Evolutionary conservation across 305 asterid genomes (phyloP).

Genomic region (Fraxinus baroniana): DNA sequence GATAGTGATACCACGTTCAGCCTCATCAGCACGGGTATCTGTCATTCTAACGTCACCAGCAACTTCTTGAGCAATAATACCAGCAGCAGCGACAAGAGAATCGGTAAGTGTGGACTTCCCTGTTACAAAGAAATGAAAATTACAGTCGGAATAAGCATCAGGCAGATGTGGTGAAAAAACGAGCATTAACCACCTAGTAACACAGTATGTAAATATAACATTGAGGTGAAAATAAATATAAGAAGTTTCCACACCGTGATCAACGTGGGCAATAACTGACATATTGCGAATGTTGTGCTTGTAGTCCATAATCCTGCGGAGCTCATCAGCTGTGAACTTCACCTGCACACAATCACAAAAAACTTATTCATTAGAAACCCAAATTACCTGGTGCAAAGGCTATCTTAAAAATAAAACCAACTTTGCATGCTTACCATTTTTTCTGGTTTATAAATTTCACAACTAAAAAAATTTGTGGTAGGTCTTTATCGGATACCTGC

Average conservation of each 20-base stretch:
- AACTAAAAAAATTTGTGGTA: background rate
- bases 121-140: conserved; percentile 3
- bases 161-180: background rate
- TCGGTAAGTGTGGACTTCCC: conserved; percentile 47
- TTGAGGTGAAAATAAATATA: background rate
- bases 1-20: conserved; percentile 48
- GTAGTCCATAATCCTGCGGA: conserved; percentile 32
- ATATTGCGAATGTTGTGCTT: conserved; percentile 28
- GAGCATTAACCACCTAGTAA: background rate
- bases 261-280: conserved; percentile 31
- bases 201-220: background rate
- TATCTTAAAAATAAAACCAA: background rate
- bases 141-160: background rate
- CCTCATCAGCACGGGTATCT: conserved; percentile 49
- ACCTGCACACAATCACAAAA: conserved; percentile 9
- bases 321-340: conserved; percentile 31
- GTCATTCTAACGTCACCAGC: conserved; percentile 53
- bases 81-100: conserved; percentile 52
- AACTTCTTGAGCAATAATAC: conserved; percentile 45
- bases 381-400: background rate
- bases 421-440: conserved; percentile 13
- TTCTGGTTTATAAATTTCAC: background rate
- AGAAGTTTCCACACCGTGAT: conserved; percentile 19
- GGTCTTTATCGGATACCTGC: background rate
- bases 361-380: background rate